A percentile compares a stretch with the other conserved stretches of the same genome.
phyloP scores from a whole-genome alignment of 805 yeast species.

The Lipomyces yamadae region DNA sequence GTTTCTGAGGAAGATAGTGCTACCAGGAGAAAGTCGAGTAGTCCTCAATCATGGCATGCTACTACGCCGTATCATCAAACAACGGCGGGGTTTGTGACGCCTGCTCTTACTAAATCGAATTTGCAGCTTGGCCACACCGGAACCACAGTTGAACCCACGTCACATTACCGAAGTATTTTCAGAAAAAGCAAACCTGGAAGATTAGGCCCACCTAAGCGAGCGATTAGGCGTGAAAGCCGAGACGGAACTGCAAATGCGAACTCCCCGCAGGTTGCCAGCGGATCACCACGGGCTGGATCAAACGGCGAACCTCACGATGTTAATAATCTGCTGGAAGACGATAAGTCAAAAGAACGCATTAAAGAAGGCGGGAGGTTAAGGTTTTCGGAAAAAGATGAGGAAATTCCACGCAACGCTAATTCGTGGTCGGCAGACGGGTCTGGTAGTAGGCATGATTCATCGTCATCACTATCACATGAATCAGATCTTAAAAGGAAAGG shows the following conservation, averaged over 20 bases:
- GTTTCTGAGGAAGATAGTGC: constrained; percentile 29
- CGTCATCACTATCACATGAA: background rate
- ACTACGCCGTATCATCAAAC: constrained; percentile 27
- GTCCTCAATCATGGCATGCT: constrained; percentile 17
- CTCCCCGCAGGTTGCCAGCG: background rate
- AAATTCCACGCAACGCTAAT: constrained; percentile 38
- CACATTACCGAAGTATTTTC: constrained; percentile 43
- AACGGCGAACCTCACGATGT: background rate
- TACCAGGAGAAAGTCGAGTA: constrained; percentile 20
- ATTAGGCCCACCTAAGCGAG: constrained; percentile 49
- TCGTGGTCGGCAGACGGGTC: constrained; percentile 13
- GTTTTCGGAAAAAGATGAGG: constrained; percentile 34
- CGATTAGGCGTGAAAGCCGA: constrained; percentile 36
- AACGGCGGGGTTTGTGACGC: constrained; percentile 22
- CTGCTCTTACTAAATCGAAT: constrained; percentile 31
- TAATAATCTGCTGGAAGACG: background rate
- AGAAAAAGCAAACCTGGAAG: constrained; percentile 43
- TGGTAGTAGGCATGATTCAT: background rate
- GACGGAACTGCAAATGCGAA: constrained; percentile 23
- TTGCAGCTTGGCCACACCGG: constrained; percentile 39
- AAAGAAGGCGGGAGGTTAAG: constrained; percentile 12
- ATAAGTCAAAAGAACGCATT: background rate
- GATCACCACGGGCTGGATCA: constrained; percentile 6
- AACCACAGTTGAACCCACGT: constrained; percentile 33
- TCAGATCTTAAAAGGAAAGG: constrained; percentile 9